Evolutionary conservation across 2,329 filamentous ascomycete genomes (phyloP), one percentile per base, ranked within the genome.

Genomic region (Aspergillus sojae): DNA sequence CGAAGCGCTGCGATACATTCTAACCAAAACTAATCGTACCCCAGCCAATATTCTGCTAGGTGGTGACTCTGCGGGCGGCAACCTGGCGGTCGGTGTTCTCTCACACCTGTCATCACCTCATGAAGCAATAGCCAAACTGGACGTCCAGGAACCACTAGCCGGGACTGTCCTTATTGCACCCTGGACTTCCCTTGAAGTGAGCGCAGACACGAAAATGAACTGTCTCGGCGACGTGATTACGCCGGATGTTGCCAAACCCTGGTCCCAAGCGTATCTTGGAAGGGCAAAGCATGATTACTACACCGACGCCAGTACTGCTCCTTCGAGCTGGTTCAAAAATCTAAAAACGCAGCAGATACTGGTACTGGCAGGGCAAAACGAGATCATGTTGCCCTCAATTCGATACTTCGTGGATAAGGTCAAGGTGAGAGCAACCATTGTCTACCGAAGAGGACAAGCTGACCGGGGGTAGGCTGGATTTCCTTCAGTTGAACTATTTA

Each of bases 281-380:
- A 32, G 16, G 21, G 32, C 53, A 21, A 19, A 56, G 19, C 53
- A 39, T 32, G 53, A 56, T 16, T 56, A 26, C 21, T 56, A 56
- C 34, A 56, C 53, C 23, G 53, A 56, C 36, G 30, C 53, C 21
- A 36, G 30, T 16, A 56, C n/a, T 16, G 53, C 53, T n/a, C 53
- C 53, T 26, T 41, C 53, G 16, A 41, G 4, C 32, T 56, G 53
- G 53, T 56, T 56, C 41, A 7, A 39, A 23, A 5, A 56, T 39
- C 41, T 56, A 14, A 12, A 32, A 56, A 28, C 23, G 5, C 12
- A 39, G 32, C 1, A 56, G 5, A 19, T 56, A 16, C 36, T 56
- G 53, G 36, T 56, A 41, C 53, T 56, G 1, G 53, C 53, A 23
- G 53, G 53, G 32, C n/a, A 41, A 56, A 41, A 56, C 14, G 53